These are phyloP conservation scores for Ascoidea asiatica DNA, from an alignment of 805 yeast genomes.

Conservation along the genomic window DNA sequence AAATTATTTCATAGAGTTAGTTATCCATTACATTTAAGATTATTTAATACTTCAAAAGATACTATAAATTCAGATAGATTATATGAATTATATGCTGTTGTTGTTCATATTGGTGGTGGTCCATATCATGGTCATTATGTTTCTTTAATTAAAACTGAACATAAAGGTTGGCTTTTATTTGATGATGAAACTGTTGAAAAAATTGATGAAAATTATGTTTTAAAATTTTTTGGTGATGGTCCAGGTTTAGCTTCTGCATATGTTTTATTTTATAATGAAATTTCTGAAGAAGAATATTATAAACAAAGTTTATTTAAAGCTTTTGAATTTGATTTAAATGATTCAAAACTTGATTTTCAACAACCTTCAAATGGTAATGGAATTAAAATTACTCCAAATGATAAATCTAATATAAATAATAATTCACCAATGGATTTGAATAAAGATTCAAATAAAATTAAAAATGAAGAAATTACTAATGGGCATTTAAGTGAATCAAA, in stretches of 20 bases:
- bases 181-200: slow-evolving; percentile 93
- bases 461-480: slow-evolving; percentile 1
- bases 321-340: slow-evolving; percentile 9
- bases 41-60: slow-evolving; percentile 55
- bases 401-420: neutral
- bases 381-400: neutral
- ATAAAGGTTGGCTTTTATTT: slow-evolving; percentile 79
- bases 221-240: slow-evolving; percentile 77
- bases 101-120: slow-evolving; percentile 94
- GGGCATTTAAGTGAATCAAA: neutral
- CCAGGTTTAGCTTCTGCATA: slow-evolving; percentile 88
- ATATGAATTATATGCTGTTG: slow-evolving; percentile 75
- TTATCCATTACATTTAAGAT: slow-evolving; percentile 61
- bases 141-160: slow-evolving; percentile 63
- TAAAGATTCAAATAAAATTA: slow-evolving; percentile 5
- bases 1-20: slow-evolving; percentile 77
- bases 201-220: slow-evolving; percentile 72
- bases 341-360: neutral
- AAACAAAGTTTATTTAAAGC: slow-evolving; percentile 18
- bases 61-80: slow-evolving; percentile 31
- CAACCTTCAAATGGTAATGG: neutral
- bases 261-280: slow-evolving; percentile 65
- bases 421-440: slow-evolving; percentile 1
- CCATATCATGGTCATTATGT: slow-evolving; percentile 98
- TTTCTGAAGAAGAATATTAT: slow-evolving; percentile 24